Percentiles rank a stretch among this genome's conserved stretches.
These are phyloP conservation scores for Pochonia chlamydosporia DNA, from an alignment of 2,329 filamentous ascomycete species.

Conservation along the genomic window DNA sequence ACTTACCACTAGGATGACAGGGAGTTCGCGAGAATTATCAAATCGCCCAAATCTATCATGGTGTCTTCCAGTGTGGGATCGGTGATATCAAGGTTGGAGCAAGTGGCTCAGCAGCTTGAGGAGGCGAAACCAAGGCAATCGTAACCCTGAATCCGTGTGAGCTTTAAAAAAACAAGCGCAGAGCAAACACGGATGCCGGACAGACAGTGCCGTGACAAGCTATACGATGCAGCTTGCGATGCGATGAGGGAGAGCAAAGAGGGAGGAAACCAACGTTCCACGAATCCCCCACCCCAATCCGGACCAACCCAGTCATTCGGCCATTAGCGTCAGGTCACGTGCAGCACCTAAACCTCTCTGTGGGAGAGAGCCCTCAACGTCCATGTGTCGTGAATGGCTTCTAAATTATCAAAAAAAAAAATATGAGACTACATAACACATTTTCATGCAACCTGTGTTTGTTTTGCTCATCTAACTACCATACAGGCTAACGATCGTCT, in stretches of 20 bases:
- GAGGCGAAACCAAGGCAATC: neutral
- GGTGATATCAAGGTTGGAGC: slow-evolving; percentile 13
- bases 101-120: neutral
- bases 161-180: neutral
- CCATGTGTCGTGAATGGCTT: too few species aligned
- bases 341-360: too few species aligned
- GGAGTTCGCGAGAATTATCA: slow-evolving; percentile 23
- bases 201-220: slow-evolving; percentile 17
- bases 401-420: too few species aligned
- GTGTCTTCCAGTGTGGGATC: slow-evolving; percentile 25
- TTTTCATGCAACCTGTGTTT: too few species aligned
- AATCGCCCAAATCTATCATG: slow-evolving; percentile 35
- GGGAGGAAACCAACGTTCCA: slow-evolving; percentile 17
- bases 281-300: slow-evolving; percentile 16
- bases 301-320: neutral
- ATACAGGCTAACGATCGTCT: too few species aligned
- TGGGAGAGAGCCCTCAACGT: too few species aligned
- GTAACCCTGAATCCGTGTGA: neutral
- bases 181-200: slow-evolving; percentile 10
- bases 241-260: slow-evolving; percentile 16
- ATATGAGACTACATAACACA: too few species aligned
- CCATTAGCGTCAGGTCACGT: neutral
- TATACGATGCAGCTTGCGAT: slow-evolving; percentile 20
- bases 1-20: slow-evolving; percentile 37
- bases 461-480: too few species aligned